Evolutionary conservation across 768 basidiomycete species (phyloP).

Genomic region (Mrakia frigida): DNA sequence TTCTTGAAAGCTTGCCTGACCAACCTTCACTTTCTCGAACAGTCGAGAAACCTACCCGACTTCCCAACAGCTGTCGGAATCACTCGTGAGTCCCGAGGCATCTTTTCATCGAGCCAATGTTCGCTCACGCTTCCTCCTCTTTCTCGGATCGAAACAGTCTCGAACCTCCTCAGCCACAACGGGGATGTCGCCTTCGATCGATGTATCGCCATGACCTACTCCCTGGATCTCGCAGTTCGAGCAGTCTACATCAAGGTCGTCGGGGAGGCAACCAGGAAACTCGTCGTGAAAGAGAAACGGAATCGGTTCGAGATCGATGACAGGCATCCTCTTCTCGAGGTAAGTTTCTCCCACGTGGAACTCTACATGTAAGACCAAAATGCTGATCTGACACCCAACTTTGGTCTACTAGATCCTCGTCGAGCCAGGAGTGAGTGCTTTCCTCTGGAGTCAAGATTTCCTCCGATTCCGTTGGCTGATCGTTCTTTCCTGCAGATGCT

Average conservation of each 20-base stretch:
- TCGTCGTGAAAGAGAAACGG: conserved; percentile 16
- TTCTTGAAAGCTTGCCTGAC: not conserved
- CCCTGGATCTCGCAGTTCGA: not conserved
- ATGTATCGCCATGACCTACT: not conserved
- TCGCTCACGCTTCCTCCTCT: not conserved
- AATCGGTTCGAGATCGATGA: not conserved
- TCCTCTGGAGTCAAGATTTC: not conserved
- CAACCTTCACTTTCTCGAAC: not conserved
- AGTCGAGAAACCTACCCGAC: not conserved
- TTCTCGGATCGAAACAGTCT: not conserved
- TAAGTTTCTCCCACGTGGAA: too few relatives aligned
- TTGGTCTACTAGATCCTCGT: not conserved
- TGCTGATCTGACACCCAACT: too few relatives aligned
- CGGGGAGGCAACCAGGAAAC: not conserved
- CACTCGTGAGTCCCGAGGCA: not conserved
- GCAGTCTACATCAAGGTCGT: not conserved
- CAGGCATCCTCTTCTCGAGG: not conserved
- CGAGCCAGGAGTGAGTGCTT: not conserved
- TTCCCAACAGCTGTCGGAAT: not conserved
- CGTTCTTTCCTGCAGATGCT: not conserved
- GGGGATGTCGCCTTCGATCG: conserved; percentile 6
- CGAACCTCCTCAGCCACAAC: conserved; percentile 12
- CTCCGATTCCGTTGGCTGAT: too few relatives aligned
- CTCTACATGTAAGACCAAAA: too few relatives aligned
- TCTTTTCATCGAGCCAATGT: not conserved